Conservation (phyloP, 2,329 filamentous ascomycete genomes). For the Neofusicoccum parvum region DNA sequence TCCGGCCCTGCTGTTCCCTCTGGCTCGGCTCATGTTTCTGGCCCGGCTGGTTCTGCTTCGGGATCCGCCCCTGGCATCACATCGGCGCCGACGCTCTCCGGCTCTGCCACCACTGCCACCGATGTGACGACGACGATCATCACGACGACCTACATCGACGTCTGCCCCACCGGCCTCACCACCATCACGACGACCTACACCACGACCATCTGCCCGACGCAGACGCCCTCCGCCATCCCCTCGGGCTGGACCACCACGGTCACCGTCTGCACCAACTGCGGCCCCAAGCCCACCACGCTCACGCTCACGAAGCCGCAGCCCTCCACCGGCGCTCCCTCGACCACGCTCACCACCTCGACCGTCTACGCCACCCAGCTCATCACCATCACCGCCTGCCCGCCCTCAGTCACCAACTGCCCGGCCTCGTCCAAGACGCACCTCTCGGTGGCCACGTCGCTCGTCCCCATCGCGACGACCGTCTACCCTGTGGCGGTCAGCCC, state of each 20-base stretch:
- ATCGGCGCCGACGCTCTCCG: background rate
- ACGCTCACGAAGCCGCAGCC: conserved; percentile 26
- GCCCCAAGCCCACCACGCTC: conserved; percentile 30
- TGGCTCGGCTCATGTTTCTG: background rate
- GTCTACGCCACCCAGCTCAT: conserved; percentile 15
- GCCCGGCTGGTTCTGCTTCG: background rate
- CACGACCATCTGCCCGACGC: conserved; percentile 26
- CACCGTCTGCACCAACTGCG: conserved; percentile 34
- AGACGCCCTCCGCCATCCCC: conserved; percentile 22
- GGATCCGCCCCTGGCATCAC: background rate
- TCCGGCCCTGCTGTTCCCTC: background rate
- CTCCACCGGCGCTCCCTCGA: background rate
- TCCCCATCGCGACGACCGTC: conserved; percentile 9
- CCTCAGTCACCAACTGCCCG: conserved; percentile 25
- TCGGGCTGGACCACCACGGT: conserved; percentile 32
- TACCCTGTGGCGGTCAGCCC: background rate
- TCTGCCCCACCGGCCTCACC: conserved; percentile 38
- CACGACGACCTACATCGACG: conserved; percentile 34
- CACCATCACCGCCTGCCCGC: conserved; percentile 8
- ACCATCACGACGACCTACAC: conserved; percentile 33
- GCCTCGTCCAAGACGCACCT: conserved; percentile 21
- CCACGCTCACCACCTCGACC: background rate
- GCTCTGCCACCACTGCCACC: background rate
- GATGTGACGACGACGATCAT: conserved; percentile 25
- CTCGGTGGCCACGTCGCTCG: conserved; percentile 2